Evolutionary conservation across 2,329 filamentous ascomycete genomes (phyloP).

Genomic region (Fusarium musae): DNA sequence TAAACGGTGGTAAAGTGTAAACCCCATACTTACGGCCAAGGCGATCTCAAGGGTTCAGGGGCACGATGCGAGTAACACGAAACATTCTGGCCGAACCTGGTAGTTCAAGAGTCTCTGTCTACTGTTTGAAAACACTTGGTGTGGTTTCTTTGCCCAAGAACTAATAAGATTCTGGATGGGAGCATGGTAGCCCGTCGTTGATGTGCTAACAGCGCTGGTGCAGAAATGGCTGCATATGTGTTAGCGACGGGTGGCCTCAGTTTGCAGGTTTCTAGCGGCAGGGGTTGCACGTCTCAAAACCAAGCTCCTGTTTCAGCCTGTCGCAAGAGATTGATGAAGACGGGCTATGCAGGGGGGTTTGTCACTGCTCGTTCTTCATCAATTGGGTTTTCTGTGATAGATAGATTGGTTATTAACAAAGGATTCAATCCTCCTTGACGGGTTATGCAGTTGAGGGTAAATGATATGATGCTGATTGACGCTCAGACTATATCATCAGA

Average conservation of each 20-base stretch:
- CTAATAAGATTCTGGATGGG: constrained; percentile 19
- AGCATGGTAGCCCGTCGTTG: constrained; percentile 9
- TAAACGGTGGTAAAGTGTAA: background rate
- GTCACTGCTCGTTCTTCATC: background rate
- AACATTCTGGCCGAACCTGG: constrained; percentile 4
- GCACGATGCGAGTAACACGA: constrained; percentile 12
- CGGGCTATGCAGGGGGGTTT: constrained; percentile 27
- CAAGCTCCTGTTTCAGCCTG: constrained; percentile 37
- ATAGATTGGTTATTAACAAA: constrained; percentile 27
- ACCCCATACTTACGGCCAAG: constrained; percentile 3
- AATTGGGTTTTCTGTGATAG: constrained; percentile 16
- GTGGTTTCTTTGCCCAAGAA: constrained; percentile 3
- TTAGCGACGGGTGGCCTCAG: constrained; percentile 16
- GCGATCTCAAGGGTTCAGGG: constrained; percentile 33
- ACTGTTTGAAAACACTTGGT: constrained; percentile 2
- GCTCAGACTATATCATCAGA: background rate
- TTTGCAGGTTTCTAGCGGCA: constrained; percentile 5
- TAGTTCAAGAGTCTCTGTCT: constrained; percentile 1
- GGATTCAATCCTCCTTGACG: constrained; percentile 3
- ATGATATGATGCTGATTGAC: background rate
- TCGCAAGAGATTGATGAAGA: constrained; percentile 29
- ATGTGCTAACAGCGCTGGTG: constrained; percentile 19
- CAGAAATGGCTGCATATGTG: constrained; percentile 19
- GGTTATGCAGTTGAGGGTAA: constrained; percentile 8
- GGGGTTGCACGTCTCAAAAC: constrained; percentile 28